These are phyloP conservation scores for Mariannaea sp. DNA, from an alignment of 2,329 filamentous ascomycete species.

Conservation along the genomic window DNA sequence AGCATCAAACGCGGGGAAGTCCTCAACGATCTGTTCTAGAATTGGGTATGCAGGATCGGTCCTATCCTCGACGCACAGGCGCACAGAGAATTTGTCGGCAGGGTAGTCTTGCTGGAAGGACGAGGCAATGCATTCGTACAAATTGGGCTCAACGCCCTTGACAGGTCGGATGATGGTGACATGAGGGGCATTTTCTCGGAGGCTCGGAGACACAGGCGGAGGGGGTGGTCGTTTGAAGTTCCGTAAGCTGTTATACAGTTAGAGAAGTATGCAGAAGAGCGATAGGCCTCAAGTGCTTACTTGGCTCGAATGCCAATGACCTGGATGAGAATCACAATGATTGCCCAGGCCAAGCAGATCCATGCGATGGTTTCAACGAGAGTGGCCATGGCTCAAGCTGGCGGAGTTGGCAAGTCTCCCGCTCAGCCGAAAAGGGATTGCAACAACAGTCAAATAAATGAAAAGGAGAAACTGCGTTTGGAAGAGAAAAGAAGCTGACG, in stretches of 20 bases:
- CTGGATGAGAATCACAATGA: conserved; percentile 58
- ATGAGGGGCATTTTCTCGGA: conserved; percentile 67
- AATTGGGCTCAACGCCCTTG: conserved; percentile 85
- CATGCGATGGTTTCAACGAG: conserved; percentile 49
- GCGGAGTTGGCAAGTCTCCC: conserved; percentile 7
- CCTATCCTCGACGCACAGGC: conserved; percentile 78
- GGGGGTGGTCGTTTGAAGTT: conserved; percentile 56
- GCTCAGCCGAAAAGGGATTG: background rate
- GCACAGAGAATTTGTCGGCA: conserved; percentile 72
- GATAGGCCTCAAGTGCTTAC: conserved; percentile 46
- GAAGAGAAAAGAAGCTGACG: background rate
- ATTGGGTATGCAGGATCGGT: conserved; percentile 78
- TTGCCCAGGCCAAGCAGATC: conserved; percentile 58
- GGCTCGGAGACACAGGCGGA: conserved; percentile 56
- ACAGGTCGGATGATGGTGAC: conserved; percentile 92
- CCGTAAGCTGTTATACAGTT: conserved; percentile 49
- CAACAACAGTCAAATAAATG: background rate
- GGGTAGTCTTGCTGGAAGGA: conserved; percentile 86
- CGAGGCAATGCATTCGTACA: conserved; percentile 91
- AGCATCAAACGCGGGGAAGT: conserved; percentile 75
- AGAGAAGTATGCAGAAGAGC: conserved; percentile 1
- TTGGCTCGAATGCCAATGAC: conserved; percentile 60
- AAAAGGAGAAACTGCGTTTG: background rate
- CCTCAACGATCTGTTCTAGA: conserved; percentile 70
- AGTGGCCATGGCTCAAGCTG: conserved; percentile 33